phyloP scores from a whole-genome alignment of 371 early-diverging fungal genomes.

The Rhizopus arrhizus region DNA sequence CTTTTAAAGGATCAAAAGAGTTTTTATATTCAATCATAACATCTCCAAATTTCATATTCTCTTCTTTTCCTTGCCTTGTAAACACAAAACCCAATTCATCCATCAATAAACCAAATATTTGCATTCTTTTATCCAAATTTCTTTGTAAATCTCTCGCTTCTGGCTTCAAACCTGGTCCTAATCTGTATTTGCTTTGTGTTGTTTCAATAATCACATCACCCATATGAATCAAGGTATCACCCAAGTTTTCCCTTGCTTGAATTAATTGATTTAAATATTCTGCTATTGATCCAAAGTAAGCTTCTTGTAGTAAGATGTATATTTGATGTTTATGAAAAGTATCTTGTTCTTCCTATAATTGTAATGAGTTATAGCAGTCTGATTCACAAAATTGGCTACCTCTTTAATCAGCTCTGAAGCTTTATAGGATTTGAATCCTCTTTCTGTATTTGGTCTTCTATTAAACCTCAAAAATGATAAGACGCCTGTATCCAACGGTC shows the following conservation, averaged over 20 bases:
- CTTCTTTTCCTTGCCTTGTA: constrained; percentile 59
- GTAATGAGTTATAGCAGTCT: background rate
- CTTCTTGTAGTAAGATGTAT: constrained; percentile 57
- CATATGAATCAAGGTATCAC: constrained; percentile 52
- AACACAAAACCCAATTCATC: constrained; percentile 59
- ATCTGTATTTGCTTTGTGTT: constrained; percentile 60
- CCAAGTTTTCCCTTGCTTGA: constrained; percentile 54
- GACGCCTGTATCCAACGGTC: constrained; percentile 39
- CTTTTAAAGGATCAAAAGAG: constrained; percentile 58
- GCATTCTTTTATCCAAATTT: constrained; percentile 59
- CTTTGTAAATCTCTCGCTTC: constrained; percentile 54
- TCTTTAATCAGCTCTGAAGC: constrained; percentile 59
- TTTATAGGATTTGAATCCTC: constrained; percentile 57
- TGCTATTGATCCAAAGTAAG: constrained; percentile 53
- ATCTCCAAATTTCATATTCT: constrained; percentile 60
- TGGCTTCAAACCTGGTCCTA: constrained; percentile 54
- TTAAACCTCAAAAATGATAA: constrained; percentile 57
- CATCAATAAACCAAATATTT: constrained; percentile 60
- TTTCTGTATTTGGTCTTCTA: constrained; percentile 52
- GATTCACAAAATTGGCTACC: constrained; percentile 22
- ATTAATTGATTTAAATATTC: constrained; percentile 51
- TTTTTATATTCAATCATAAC: constrained; percentile 62
- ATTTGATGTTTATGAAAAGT: constrained; percentile 62
- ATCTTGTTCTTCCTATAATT: constrained; percentile 57
- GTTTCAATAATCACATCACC: constrained; percentile 64